These are phyloP conservation scores for Phytophthora ramorum DNA, from an alignment of 352 stramenopile genomes.

Conservation along the genomic window DNA sequence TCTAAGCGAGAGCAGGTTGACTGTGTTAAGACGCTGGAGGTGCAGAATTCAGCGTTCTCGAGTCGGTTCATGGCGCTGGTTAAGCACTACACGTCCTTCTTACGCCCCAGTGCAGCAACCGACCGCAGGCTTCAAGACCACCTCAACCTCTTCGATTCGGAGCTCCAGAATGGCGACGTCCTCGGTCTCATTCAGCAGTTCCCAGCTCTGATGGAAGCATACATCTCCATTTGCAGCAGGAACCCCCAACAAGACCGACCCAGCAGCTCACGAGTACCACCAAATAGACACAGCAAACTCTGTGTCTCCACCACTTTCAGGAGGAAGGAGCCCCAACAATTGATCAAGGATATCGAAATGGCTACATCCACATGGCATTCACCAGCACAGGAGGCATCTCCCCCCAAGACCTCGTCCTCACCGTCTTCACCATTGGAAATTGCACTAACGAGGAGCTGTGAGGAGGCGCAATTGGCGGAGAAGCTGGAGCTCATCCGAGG, in stretches of 20 bases:
- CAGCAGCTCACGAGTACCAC: neutral
- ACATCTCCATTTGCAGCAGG: conserved; percentile 20
- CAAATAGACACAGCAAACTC: neutral
- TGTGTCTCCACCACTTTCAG: neutral
- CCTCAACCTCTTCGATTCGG: conserved; percentile 22
- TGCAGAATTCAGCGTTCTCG: conserved; percentile 18
- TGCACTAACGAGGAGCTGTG: neutral
- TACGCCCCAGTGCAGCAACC: conserved; percentile 20
- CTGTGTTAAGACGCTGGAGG: conserved; percentile 16
- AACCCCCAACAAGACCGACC: neutral
- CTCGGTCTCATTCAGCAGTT: conserved; percentile 59
- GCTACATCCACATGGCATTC: conserved; percentile 2
- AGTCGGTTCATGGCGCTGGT: conserved; percentile 27
- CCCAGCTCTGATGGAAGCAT: conserved; percentile 57
- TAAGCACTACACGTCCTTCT: conserved; percentile 23
- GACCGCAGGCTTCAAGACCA: conserved; percentile 25
- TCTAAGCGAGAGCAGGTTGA: conserved; percentile 23
- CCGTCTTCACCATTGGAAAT: neutral
- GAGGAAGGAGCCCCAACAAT: conserved; percentile 1
- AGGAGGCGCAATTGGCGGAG: conserved; percentile 34
- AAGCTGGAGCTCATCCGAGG: conserved; percentile 49
- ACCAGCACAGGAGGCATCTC: neutral
- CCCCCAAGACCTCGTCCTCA: neutral
- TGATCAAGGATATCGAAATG: conserved; percentile 4
- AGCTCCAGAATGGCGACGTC: conserved; percentile 43